Evolutionary conservation across 2,329 filamentous ascomycete genomes (phyloP), one percentile per base, ranked within the genome.

Genomic region (Hymenoscyphus occultus): DNA sequence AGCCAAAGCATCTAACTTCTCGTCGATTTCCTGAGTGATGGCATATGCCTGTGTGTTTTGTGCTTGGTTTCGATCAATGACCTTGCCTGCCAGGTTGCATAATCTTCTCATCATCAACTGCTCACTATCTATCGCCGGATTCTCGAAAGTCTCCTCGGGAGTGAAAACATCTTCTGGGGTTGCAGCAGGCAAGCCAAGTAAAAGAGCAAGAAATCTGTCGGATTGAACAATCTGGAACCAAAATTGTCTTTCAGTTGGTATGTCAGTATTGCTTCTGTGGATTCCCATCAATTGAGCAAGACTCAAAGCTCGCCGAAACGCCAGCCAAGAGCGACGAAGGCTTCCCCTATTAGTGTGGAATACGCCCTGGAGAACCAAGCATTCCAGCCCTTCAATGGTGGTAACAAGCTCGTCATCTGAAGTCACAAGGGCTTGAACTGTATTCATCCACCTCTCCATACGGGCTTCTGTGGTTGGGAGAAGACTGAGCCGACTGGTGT

Each of bases 331-430:
- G 56, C 82, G 82, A 28, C 83, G 80, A 2, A 83, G 74, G 35
- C 80, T 78, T 1, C 84, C 84, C 0, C 73, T 71, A 35, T 83
- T 83, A 35, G 78, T 79, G 6, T 80, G 74, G 67, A 79, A 82
- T 28, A 82, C 74, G 13, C 76, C 76, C 66, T 84, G 79, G 0
- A 84, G 74, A 68, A 84, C 76, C n/a, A 85, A 74, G 60, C 81
- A 81, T 65, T 84, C 80, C 5, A 85, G 70, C 0, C 81, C 84
- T 70, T 86, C 83, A 1, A 82, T 70, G 2, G 79, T 82, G 31
- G 73, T 74, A 0, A 81, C 69, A 0, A 86, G 71, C 2, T 80
- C 78, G 60, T 68, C 66, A 64, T 68, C 66, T 10, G 66, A 65
- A 28, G 62, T 68, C 5, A 68, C 45, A 32, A 72, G 67, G 4